phyloP scores from a whole-genome alignment of 2,329 filamentous ascomycete species.

The Claviceps spartinae region DNA sequence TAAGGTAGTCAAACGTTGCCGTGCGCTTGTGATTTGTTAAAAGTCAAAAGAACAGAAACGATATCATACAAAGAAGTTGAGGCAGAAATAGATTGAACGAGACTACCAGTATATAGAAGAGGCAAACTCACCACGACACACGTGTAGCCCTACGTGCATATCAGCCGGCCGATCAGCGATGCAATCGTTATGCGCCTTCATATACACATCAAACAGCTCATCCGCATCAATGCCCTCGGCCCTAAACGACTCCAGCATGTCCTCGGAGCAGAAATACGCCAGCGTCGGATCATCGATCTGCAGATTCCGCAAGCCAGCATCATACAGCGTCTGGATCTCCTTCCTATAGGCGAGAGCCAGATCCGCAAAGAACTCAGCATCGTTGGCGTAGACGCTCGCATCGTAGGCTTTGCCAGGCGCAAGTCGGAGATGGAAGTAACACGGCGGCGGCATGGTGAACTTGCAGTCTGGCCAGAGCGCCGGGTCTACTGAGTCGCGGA shows the following conservation, averaged over 20 bases:
- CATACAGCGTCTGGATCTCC: conserved; percentile 41
- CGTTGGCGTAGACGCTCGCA: conserved; percentile 35
- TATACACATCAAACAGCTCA: conserved; percentile 54
- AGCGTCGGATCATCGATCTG: conserved; percentile 53
- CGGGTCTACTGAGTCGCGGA: conserved; percentile 32
- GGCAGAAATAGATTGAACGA: no score
- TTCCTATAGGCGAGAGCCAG: conserved; percentile 41
- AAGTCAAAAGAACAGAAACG: no score
- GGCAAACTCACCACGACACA: conserved; percentile 27
- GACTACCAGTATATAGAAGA: neutral
- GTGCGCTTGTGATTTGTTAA: no score
- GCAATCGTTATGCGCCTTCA: conserved; percentile 61
- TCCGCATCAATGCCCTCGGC: conserved; percentile 47
- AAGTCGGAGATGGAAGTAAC: conserved; percentile 49
- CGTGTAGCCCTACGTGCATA: conserved; percentile 58
- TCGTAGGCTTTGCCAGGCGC: conserved; percentile 39
- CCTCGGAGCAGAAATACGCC: conserved; percentile 53
- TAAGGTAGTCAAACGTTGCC: no score
- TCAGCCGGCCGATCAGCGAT: conserved; percentile 46
- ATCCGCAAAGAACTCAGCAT: conserved; percentile 43
- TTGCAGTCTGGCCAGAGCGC: conserved; percentile 51
- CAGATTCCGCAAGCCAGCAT: conserved; percentile 40
- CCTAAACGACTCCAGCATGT: conserved; percentile 46
- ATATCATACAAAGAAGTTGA: no score
- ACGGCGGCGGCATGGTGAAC: conserved; percentile 52